Evolutionary conservation across 495 filamentous ascomycete species (phyloP).

Genomic region (Podospora pseudopauciseta): DNA sequence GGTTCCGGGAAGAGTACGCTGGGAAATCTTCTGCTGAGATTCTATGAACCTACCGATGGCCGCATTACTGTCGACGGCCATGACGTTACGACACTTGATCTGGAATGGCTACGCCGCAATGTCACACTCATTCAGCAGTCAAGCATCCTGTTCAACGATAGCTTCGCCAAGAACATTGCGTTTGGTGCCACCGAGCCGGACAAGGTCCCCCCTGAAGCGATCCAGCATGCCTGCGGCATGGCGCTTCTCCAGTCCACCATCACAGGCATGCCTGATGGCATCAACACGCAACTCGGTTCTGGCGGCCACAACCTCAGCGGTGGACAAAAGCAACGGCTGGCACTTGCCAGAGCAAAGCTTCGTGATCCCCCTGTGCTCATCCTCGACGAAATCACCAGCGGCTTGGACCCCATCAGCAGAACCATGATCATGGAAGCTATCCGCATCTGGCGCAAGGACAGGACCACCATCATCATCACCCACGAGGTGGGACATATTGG

Average conservation of each 20-base stretch:
- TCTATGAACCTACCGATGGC: conserved; percentile 67
- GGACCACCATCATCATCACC: conserved; percentile 88
- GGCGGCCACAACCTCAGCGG: conserved; percentile 74
- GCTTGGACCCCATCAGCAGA: conserved; percentile 69
- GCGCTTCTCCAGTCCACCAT: conserved; percentile 72
- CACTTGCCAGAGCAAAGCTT: conserved; percentile 69
- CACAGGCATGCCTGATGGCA: conserved; percentile 63
- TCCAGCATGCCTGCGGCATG: conserved; percentile 57
- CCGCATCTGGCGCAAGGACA: conserved; percentile 66
- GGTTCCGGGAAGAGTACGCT: conserved; percentile 94
- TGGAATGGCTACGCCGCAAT: conserved; percentile 72
- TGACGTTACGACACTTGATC: conserved; percentile 58
- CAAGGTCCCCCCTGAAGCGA: conserved; percentile 48
- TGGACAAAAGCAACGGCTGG: conserved; percentile 75
- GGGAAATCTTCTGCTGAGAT: conserved; percentile 70
- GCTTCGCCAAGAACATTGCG: conserved; percentile 74
- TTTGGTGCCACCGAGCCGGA: conserved; percentile 58
- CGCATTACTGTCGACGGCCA: conserved; percentile 66
- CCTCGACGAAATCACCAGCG: conserved; percentile 84
- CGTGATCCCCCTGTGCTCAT: conserved; percentile 80
- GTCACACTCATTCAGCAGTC: conserved; percentile 81
- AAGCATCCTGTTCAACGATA: conserved; percentile 80
- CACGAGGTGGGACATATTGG: conserved; percentile 83
- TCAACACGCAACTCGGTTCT: conserved; percentile 68
- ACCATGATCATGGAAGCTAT: conserved; percentile 67